These are phyloP conservation scores for Sapria himalayana DNA, from an alignment of 345 rosid species.

Conservation along the genomic window DNA sequence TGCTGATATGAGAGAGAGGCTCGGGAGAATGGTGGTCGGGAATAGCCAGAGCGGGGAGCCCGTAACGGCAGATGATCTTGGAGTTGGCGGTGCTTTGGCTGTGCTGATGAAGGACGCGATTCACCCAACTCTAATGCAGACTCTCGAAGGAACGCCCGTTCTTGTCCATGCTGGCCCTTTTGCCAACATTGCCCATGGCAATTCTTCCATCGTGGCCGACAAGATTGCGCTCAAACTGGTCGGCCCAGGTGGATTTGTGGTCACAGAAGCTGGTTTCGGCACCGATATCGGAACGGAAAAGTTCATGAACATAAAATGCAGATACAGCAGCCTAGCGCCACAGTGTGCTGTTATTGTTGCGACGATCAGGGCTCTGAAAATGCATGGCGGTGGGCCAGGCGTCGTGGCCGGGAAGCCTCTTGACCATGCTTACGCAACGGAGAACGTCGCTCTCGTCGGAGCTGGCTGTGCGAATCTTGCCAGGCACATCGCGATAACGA, in stretches of 20 bases:
- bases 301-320: constrained; percentile 90
- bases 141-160: constrained; percentile 97
- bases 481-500: constrained; percentile 75
- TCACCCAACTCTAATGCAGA: constrained; percentile 93
- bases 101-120: constrained; percentile 96
- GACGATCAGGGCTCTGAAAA: constrained; percentile 88
- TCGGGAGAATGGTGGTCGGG: constrained; percentile 92
- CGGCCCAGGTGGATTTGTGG: constrained; percentile 94
- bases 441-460: constrained; percentile 78
- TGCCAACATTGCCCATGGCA: constrained; percentile 97
- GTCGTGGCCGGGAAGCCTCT: constrained; percentile 98
- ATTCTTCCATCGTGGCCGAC: constrained; percentile 92
- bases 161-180: constrained; percentile 98
- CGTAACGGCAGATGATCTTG: constrained; percentile 94
- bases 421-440: constrained; percentile 63
- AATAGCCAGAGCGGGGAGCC: constrained; percentile 91
- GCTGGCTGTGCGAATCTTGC: constrained; percentile 90
- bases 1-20: constrained; percentile 94
- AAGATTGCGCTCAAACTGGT: constrained; percentile 85
- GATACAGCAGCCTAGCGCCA: constrained; percentile 70
- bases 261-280: constrained; percentile 98
- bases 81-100: constrained; percentile 90
- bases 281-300: constrained; percentile 94
- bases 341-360: constrained; percentile 96
- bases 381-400: constrained; percentile 97